phyloP scores from a whole-genome alignment of 2,329 filamentous ascomycete genomes.

The Penicillium sp. region DNA sequence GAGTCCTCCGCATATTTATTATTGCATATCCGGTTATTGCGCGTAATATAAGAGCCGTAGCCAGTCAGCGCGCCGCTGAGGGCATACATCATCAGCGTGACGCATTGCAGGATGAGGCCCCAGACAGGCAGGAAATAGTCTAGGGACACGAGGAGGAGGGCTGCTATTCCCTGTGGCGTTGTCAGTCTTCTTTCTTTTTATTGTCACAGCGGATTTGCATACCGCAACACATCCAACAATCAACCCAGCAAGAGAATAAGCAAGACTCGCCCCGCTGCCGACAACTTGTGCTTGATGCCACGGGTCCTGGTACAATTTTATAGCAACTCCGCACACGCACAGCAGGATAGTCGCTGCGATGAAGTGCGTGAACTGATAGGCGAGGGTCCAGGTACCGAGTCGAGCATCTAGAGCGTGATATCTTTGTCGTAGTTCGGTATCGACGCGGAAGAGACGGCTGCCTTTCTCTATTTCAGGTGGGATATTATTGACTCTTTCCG shows the following conservation, averaged over 20 bases:
- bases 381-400: neutral
- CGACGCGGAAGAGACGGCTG: neutral
- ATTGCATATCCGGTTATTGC: conserved; percentile 3
- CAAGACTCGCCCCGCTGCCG: neutral
- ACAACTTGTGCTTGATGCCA: neutral
- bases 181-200: neutral
- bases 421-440: neutral
- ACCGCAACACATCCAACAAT: neutral
- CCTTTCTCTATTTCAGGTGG: neutral
- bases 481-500: neutral
- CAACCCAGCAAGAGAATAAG: neutral
- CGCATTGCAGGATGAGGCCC: neutral
- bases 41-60: conserved; percentile 12
- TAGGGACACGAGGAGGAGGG: neutral
- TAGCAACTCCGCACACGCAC: neutral
- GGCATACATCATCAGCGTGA: neutral
- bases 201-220: neutral
- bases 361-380: neutral
- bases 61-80: neutral
- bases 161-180: neutral
- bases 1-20: neutral
- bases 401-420: neutral
- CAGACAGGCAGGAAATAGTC: neutral
- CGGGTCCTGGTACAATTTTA: neutral
- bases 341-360: neutral